Evolutionary conservation across 2,329 filamentous ascomycete genomes (phyloP).

Genomic region (Cytospora leucostoma): DNA sequence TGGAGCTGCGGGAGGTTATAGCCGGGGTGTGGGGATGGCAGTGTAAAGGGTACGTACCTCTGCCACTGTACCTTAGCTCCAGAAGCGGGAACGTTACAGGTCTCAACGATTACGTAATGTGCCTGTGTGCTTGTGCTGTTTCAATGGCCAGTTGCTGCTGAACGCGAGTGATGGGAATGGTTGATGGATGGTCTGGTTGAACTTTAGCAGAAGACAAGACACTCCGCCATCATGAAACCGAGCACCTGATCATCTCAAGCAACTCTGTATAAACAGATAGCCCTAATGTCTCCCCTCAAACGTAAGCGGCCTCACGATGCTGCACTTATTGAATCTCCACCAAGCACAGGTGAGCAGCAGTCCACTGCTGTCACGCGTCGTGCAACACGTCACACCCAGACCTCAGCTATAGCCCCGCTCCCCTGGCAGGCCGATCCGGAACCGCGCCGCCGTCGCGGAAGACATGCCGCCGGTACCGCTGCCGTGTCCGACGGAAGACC

Average conservation of each 20-base stretch:
- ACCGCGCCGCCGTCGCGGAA: conserved; percentile 32
- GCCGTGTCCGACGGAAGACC: conserved; percentile 17
- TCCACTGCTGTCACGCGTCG: conserved; percentile 33
- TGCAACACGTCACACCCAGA: conserved; percentile 39
- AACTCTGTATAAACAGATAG: not conserved
- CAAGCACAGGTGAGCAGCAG: not conserved
- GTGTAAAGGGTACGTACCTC: no score
- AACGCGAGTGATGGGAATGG: not conserved
- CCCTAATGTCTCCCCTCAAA: conserved; percentile 36
- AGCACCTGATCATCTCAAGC: not conserved
- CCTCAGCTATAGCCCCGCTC: conserved; percentile 35
- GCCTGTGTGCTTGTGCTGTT: not conserved
- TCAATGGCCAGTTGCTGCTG: not conserved
- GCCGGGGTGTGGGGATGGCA: no score
- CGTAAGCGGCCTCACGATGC: conserved; percentile 35
- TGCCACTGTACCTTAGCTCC: no score
- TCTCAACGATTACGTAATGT: not conserved
- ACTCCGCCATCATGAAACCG: not conserved
- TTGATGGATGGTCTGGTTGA: no score
- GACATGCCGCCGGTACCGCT: conserved; percentile 24
- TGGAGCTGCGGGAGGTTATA: no score
- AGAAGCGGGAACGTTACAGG: not conserved
- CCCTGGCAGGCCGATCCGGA: conserved; percentile 36
- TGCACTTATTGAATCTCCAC: conserved; percentile 11
- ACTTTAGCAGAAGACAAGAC: not conserved